A percentile compares a stretch with the other conserved stretches of the same genome.
These are phyloP conservation scores for Psilocybe cyanescens DNA, from an alignment of 768 basidiomycete genomes.

Conservation along the genomic window DNA sequence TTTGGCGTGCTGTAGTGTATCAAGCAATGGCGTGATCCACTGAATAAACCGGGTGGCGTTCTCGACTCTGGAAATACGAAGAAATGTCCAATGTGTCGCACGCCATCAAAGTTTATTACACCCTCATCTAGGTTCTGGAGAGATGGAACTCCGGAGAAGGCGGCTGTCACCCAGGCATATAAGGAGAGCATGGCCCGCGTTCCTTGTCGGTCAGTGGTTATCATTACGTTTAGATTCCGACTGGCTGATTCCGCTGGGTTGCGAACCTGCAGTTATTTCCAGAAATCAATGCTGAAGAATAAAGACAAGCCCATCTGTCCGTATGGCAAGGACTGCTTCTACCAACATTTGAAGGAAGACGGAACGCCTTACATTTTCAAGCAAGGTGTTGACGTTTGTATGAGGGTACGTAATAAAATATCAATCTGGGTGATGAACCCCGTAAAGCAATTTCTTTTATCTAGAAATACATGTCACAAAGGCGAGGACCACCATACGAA, in stretches of 20 bases:
- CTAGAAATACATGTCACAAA: conserved; percentile 19
- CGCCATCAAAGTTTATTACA: conserved; percentile 66
- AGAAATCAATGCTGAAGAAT: conserved; percentile 45
- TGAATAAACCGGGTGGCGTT: conserved; percentile 53
- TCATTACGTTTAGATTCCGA: neutral
- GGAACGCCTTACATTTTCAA: conserved; percentile 62
- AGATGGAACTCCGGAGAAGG: conserved; percentile 57
- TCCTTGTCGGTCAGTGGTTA: conserved; percentile 56
- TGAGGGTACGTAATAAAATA: conserved; percentile 44
- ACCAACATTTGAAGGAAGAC: conserved; percentile 69
- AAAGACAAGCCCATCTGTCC: conserved; percentile 63
- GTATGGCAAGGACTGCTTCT: conserved; percentile 84
- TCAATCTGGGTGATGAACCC: neutral
- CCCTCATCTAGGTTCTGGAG: conserved; percentile 74
- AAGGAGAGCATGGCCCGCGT: conserved; percentile 75
- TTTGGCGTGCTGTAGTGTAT: conserved; percentile 59
- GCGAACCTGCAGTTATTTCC: conserved; percentile 56
- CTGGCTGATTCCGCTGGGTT: no score
- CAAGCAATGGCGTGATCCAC: conserved; percentile 74
- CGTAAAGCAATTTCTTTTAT: neutral
- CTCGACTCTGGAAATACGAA: conserved; percentile 65
- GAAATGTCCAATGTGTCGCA: conserved; percentile 80
- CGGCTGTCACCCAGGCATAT: conserved; percentile 54
- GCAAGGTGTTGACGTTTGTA: conserved; percentile 55
- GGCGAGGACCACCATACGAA: conserved; percentile 9